Evolutionary conservation across 768 basidiomycete genomes (phyloP).

Genomic region (Xerocomellus dryophilus): DNA sequence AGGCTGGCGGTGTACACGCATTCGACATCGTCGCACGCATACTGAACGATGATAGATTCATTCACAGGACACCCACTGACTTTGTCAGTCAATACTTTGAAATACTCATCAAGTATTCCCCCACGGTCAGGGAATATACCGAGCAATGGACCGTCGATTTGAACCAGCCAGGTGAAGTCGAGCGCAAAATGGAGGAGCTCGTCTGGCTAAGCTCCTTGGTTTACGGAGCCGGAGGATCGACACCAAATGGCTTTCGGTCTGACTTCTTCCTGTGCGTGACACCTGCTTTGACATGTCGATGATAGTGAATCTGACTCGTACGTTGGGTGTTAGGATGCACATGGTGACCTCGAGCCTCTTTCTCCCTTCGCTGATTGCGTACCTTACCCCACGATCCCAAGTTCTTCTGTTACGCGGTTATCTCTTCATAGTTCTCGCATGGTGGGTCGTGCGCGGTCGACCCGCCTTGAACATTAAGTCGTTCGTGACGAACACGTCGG

Average conservation of each 20-base stretch:
- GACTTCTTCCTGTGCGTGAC: slow-evolving; percentile 49
- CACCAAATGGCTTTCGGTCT: slow-evolving; percentile 42
- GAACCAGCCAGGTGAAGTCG: slow-evolving; percentile 35
- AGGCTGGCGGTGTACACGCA: slow-evolving; percentile 25
- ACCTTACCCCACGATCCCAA: slow-evolving; percentile 12
- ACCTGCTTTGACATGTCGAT: background rate
- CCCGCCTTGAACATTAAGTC: slow-evolving; percentile 29
- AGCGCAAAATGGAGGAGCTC: slow-evolving; percentile 63
- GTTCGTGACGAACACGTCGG: slow-evolving; percentile 28
- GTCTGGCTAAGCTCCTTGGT: slow-evolving; percentile 50
- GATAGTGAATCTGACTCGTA: background rate
- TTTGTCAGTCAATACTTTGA: slow-evolving; percentile 22
- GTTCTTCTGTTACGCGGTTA: slow-evolving; percentile 29
- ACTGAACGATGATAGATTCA: slow-evolving; percentile 42
- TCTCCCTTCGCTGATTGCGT: slow-evolving; percentile 21
- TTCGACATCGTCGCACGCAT: slow-evolving; percentile 54
- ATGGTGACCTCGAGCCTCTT: slow-evolving; percentile 30
- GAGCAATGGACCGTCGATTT: slow-evolving; percentile 43
- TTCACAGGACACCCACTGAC: slow-evolving; percentile 1
- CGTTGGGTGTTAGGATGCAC: slow-evolving; percentile 18
- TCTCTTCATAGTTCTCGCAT: slow-evolving; percentile 22
- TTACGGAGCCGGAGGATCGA: slow-evolving; percentile 55
- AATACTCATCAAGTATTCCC: background rate
- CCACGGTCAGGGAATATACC: slow-evolving; percentile 19
- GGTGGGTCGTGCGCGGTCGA: slow-evolving; percentile 31